A percentile compares a stretch with the other conserved stretches of the same genome.
Evolutionary conservation across 441 rosid species (phyloP).

Genomic region (Erysimum pusillum): DNA sequence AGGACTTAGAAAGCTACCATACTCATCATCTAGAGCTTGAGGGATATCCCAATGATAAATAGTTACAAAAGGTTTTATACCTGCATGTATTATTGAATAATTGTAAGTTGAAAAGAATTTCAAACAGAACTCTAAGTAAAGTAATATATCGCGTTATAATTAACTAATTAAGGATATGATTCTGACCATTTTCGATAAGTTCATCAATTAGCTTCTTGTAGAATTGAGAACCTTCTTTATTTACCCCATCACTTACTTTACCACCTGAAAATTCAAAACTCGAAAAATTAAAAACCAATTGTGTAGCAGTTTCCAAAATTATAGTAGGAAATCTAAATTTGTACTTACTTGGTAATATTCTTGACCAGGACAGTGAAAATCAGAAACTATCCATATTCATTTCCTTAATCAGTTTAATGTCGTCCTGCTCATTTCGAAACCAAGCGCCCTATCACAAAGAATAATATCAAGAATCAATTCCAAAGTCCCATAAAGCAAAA

Average conservation of each 20-base stretch:
- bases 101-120: neutral
- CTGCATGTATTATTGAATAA: too few species aligned
- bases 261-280: neutral
- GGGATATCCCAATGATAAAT: slow-evolving; percentile 60
- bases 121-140: too few species aligned
- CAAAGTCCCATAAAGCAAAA: neutral
- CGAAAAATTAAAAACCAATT: neutral
- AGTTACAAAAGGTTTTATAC: slow-evolving; percentile 53
- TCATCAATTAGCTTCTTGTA: slow-evolving; percentile 47
- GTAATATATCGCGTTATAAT: too few species aligned
- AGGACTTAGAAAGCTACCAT: slow-evolving; percentile 55
- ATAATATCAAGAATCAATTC: slow-evolving; percentile 1
- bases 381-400: slow-evolving; percentile 8
- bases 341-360: neutral
- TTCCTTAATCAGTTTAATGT: slow-evolving; percentile 41
- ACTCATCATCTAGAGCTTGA: slow-evolving; percentile 54
- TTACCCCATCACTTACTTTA: neutral
- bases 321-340: neutral
- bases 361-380: neutral
- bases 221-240: slow-evolving; percentile 32
- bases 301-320: neutral
- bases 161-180: neutral
- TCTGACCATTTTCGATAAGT: slow-evolving; percentile 48
- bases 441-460: slow-evolving; percentile 81
- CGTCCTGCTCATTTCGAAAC: slow-evolving; percentile 55